phyloP scores from a whole-genome alignment of 1,284 basidiomycete species.

The Leccinum discolor region DNA sequence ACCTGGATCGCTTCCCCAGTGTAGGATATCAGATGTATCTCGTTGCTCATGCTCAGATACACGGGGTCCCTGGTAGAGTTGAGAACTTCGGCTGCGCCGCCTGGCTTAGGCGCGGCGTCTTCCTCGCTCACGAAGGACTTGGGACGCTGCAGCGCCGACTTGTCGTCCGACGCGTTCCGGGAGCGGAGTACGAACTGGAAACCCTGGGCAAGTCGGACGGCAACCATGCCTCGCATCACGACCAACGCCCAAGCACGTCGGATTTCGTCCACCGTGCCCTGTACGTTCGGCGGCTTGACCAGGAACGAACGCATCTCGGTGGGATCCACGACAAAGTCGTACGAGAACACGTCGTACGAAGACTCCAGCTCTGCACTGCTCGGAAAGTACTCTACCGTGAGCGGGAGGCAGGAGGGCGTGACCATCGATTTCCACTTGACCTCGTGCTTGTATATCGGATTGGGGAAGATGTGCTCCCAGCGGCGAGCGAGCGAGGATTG shows the following conservation, averaged over 20 bases:
- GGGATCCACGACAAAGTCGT: slow-evolving; percentile 79
- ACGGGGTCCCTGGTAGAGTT: slow-evolving; percentile 72
- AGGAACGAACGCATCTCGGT: slow-evolving; percentile 82
- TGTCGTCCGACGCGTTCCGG: slow-evolving; percentile 31
- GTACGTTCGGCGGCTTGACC: slow-evolving; percentile 58
- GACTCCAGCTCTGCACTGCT: slow-evolving; percentile 73
- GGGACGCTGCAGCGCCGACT: slow-evolving; percentile 41
- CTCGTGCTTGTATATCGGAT: slow-evolving; percentile 77
- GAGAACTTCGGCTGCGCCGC: slow-evolving; percentile 75
- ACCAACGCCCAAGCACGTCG: slow-evolving; percentile 74
- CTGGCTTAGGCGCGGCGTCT: slow-evolving; percentile 54
- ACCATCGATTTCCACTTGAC: slow-evolving; percentile 93
- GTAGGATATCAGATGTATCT: slow-evolving; percentile 92
- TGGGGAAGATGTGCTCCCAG: slow-evolving; percentile 90
- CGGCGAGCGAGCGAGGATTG: slow-evolving; percentile 76
- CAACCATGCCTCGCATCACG: slow-evolving; percentile 94
- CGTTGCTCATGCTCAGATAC: slow-evolving; percentile 93
- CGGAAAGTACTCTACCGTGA: slow-evolving; percentile 92
- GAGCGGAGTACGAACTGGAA: slow-evolving; percentile 88
- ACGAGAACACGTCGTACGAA: slow-evolving; percentile 81
- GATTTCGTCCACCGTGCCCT: slow-evolving; percentile 34
- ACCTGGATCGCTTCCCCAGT: slow-evolving; percentile 89
- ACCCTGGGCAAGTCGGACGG: slow-evolving; percentile 91
- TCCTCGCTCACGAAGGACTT: slow-evolving; percentile 62
- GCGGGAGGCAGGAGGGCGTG: slow-evolving; percentile 84